Conservation (phyloP, 768 basidiomycete species). For the Lentinula raphanica region DNA sequence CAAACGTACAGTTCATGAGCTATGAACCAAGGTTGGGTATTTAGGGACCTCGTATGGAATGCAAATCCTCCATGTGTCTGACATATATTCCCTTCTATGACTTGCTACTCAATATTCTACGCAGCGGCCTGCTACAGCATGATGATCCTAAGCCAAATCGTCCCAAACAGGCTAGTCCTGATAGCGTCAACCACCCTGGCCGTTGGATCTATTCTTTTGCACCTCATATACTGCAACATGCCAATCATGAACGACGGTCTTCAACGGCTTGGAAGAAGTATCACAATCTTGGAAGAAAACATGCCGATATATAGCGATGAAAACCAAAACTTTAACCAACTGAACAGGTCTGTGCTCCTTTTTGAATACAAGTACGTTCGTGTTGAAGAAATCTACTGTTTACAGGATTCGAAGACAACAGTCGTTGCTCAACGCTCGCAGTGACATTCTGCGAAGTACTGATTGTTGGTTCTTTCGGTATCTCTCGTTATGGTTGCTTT, state of each 20-base stretch:
- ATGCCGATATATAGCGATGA: neutral
- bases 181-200: neutral
- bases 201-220: neutral
- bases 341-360: neutral
- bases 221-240: neutral
- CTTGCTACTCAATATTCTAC: neutral
- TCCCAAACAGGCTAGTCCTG: neutral
- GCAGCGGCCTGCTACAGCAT: neutral
- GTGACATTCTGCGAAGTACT: neutral
- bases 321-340: neutral
- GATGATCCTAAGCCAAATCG: neutral
- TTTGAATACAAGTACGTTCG: too few species aligned
- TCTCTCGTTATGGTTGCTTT: neutral
- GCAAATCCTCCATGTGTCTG: too few species aligned
- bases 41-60: too few species aligned
- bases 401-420: neutral
- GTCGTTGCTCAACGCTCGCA: neutral
- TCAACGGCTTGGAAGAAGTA: neutral
- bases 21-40: too few species aligned
- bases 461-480: neutral
- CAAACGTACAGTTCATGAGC: too few species aligned
- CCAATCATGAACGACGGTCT: neutral
- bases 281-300: neutral
- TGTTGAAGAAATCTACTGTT: too few species aligned
- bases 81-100: too few species aligned